A percentile compares a stretch with the other conserved stretches of the same genome.
These are phyloP conservation scores for Phanerochaete carnosa DNA, from an alignment of 768 basidiomycete genomes.

Conservation along the genomic window DNA sequence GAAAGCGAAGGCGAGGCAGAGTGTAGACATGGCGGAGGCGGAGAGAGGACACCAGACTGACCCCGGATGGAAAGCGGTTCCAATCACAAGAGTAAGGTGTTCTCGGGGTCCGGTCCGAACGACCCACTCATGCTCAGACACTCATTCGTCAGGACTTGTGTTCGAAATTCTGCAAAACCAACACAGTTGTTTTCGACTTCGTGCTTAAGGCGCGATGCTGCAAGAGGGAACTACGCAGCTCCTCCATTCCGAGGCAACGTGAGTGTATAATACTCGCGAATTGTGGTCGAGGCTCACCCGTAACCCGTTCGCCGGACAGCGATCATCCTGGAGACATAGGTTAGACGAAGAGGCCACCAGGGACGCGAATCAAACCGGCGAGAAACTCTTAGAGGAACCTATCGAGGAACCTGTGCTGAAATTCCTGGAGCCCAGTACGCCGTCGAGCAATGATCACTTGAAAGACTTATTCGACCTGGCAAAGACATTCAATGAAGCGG, in stretches of 20 bases:
- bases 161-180: neutral
- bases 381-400: no score
- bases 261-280: no score
- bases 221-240: no score
- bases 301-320: no score
- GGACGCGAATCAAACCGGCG: no score
- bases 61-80: neutral
- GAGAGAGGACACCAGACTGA: neutral
- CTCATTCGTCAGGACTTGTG: neutral
- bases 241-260: no score
- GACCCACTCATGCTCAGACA: neutral
- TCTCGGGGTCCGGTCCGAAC: neutral
- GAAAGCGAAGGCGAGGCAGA: neutral
- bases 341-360: no score
- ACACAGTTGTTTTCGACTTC: no score
- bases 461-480: neutral
- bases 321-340: no score
- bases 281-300: no score
- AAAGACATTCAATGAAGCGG: neutral
- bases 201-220: no score
- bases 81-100: neutral
- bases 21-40: neutral
- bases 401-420: neutral
- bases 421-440: neutral
- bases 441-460: neutral